A percentile compares a stretch with the other conserved stretches of the same genome.
These are phyloP conservation scores for Lunasporangiospora selenospora DNA, from an alignment of 192 early-diverging fungal species.

Conservation along the genomic window DNA sequence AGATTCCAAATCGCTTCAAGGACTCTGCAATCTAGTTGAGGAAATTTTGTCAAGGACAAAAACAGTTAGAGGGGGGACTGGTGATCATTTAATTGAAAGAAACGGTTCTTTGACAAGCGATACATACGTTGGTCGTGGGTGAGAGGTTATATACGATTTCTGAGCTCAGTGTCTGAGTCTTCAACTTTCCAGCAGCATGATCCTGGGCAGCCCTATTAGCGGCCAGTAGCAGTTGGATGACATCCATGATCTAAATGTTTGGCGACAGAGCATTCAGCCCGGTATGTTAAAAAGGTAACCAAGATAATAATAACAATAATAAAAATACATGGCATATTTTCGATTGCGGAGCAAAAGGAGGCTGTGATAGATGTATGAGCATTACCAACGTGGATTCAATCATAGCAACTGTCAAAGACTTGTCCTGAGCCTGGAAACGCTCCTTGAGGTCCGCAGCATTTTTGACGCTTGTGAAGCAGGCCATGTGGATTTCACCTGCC, in stretches of 20 bases:
- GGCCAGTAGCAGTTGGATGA: conserved; percentile 59
- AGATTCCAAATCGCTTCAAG: conserved; percentile 55
- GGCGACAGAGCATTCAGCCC: background rate
- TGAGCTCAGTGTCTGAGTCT: conserved; percentile 60
- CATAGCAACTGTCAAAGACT: conserved; percentile 33
- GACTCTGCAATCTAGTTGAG: conserved; percentile 59
- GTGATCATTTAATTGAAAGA: background rate
- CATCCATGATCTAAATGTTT: conserved; percentile 52
- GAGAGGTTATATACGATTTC: conserved; percentile 68
- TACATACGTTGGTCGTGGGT: conserved; percentile 57
- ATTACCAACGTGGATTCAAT: conserved; percentile 36
- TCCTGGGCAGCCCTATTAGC: conserved; percentile 57
- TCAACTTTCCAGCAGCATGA: conserved; percentile 52
- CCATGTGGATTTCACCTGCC: conserved; percentile 37
- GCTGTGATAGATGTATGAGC: too few species aligned
- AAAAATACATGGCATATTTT: background rate
- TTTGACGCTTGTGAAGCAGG: conserved; percentile 37
- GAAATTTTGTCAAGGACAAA: conserved; percentile 3
- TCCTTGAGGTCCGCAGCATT: conserved; percentile 42
- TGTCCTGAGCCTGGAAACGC: conserved; percentile 34
- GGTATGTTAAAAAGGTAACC: background rate
- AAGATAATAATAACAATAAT: background rate
- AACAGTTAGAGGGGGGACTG: conserved; percentile 7
- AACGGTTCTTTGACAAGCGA: background rate
- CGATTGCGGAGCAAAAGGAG: background rate